phyloP scores from a whole-genome alignment of 2,329 filamentous ascomycete genomes.

The Penicillium sp. region DNA sequence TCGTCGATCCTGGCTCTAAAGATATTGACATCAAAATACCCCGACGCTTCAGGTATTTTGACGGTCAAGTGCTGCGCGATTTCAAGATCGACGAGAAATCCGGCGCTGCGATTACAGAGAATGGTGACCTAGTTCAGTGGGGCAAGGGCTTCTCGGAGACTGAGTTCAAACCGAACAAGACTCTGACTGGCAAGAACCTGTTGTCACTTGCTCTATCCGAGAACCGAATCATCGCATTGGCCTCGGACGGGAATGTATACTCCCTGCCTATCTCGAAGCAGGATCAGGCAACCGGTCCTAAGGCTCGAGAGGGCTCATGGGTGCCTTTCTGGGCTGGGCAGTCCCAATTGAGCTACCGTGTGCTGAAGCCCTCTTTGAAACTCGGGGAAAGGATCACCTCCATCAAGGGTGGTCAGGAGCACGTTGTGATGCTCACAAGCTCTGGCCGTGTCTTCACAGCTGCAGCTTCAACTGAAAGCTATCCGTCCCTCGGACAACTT shows the following conservation, averaged over 20 bases:
- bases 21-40: conserved; percentile 78
- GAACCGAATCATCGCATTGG: conserved; percentile 79
- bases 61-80: conserved; percentile 78
- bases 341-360: conserved; percentile 67
- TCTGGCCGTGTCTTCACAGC: conserved; percentile 83
- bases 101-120: conserved; percentile 81
- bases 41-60: conserved; percentile 73
- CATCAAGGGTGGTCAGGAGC: conserved; percentile 76
- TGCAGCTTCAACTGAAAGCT: conserved; percentile 74
- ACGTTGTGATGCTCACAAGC: conserved; percentile 80
- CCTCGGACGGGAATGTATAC: conserved; percentile 73
- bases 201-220: conserved; percentile 71
- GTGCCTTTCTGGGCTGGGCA: conserved; percentile 66
- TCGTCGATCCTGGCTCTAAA: conserved; percentile 79
- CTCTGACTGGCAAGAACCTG: conserved; percentile 78
- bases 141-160: conserved; percentile 70
- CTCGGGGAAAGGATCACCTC: conserved; percentile 72
- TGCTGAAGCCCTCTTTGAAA: conserved; percentile 63
- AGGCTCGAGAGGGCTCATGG: conserved; percentile 66
- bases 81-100: conserved; percentile 79
- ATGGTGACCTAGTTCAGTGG: conserved; percentile 90
- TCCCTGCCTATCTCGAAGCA: conserved; percentile 73
- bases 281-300: conserved; percentile 66
- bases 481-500: conserved; percentile 79
- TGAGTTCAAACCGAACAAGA: conserved; percentile 62